Percentiles rank a stretch among this genome's conserved stretches.
Evolutionary conservation across 1,139 yeast species (phyloP).

Genomic region (Candida sp.): DNA sequence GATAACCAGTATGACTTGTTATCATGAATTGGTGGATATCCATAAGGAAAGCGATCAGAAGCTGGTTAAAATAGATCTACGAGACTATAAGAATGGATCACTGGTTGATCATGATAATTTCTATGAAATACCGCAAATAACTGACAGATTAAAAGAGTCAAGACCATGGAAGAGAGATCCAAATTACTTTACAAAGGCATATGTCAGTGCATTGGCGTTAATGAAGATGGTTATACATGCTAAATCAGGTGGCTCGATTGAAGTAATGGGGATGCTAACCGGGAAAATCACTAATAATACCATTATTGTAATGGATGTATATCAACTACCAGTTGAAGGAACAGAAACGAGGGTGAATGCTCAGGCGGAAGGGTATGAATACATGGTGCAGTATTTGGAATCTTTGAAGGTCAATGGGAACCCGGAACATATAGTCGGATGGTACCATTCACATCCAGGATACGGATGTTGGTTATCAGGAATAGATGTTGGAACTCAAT

Average conservation of each 20-base stretch:
- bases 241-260: slow-evolving; percentile 79
- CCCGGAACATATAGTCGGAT: slow-evolving; percentile 74
- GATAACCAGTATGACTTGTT: neutral
- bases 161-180: slow-evolving; percentile 46
- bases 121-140: slow-evolving; percentile 10
- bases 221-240: slow-evolving; percentile 84
- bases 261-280: slow-evolving; percentile 92
- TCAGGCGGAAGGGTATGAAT: slow-evolving; percentile 89
- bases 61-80: neutral
- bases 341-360: slow-evolving; percentile 97
- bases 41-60: neutral
- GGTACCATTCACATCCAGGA: slow-evolving; percentile 98
- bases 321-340: slow-evolving; percentile 90
- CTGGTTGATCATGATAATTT: slow-evolving; percentile 2
- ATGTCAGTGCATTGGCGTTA: slow-evolving; percentile 72
- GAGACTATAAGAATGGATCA: neutral
- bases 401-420: slow-evolving; percentile 49
- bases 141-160: slow-evolving; percentile 8
- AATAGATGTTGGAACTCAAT: slow-evolving; percentile 86
- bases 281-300: slow-evolving; percentile 63
- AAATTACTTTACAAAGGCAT: slow-evolving; percentile 62
- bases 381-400: slow-evolving; percentile 82
- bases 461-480: slow-evolving; percentile 95
- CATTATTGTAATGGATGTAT: slow-evolving; percentile 77
- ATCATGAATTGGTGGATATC: slow-evolving; percentile 2